These are phyloP conservation scores for Aspergillus quadricinctus DNA, from an alignment of 2,329 filamentous ascomycete species.

Conservation along the genomic window DNA sequence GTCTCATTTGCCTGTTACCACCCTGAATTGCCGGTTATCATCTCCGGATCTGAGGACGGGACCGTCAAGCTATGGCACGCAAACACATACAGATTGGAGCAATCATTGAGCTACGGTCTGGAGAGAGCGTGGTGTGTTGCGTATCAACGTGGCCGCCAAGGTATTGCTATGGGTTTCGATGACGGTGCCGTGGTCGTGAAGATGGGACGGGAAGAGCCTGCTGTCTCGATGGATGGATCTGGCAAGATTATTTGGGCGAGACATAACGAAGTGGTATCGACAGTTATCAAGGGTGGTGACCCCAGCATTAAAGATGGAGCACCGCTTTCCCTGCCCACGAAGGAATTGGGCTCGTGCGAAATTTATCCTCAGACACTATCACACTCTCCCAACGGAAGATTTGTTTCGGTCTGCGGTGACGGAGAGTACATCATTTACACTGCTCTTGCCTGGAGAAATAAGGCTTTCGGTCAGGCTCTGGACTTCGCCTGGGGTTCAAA, in stretches of 20 bases:
- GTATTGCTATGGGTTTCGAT: constrained; percentile 92
- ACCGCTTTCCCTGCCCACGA: constrained; percentile 79
- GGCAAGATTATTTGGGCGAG: constrained; percentile 96
- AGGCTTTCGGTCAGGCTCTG: constrained; percentile 89
- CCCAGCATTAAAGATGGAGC: constrained; percentile 80
- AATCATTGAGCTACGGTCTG: constrained; percentile 90
- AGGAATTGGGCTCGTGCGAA: constrained; percentile 93
- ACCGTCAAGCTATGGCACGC: constrained; percentile 98
- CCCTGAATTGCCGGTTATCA: constrained; percentile 92
- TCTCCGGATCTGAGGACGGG: constrained; percentile 95
- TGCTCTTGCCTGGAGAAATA: constrained; percentile 92
- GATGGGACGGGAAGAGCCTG: constrained; percentile 93
- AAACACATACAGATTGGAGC: constrained; percentile 93
- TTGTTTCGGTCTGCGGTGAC: constrained; percentile 86
- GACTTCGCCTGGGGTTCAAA: constrained; percentile 98
- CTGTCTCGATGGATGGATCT: constrained; percentile 93
- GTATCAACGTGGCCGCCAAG: constrained; percentile 91
- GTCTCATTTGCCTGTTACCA: constrained; percentile 98
- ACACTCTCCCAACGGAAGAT: constrained; percentile 93
- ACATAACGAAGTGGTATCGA: constrained; percentile 90
- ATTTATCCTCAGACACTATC: constrained; percentile 92
- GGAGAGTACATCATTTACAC: constrained; percentile 99
- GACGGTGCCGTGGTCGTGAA: constrained; percentile 97
- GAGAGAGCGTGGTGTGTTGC: constrained; percentile 97
- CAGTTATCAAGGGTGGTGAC: constrained; percentile 91